A percentile compares a stretch with the other conserved stretches of the same genome.
Evolutionary conservation across 805 yeast species (phyloP).

Genomic region (Suhomyces sp.): DNA sequence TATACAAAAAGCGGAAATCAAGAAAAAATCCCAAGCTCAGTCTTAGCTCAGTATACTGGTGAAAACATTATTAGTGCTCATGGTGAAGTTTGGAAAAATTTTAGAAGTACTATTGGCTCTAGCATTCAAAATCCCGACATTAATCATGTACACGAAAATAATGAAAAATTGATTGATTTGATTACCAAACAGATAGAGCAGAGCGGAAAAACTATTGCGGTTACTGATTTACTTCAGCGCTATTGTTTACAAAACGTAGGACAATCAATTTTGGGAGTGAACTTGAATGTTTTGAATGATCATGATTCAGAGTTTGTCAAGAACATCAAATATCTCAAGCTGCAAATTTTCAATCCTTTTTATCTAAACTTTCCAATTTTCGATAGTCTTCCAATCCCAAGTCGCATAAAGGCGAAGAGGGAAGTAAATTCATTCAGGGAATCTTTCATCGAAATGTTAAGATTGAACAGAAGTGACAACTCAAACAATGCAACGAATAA

Average conservation of each 20-base stretch:
- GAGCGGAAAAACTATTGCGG: slow-evolving; percentile 11
- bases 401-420: slow-evolving; percentile 41
- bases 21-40: slow-evolving; percentile 54
- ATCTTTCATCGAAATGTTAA: slow-evolving; percentile 33
- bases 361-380: slow-evolving; percentile 55
- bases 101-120: slow-evolving; percentile 44
- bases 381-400: slow-evolving; percentile 48
- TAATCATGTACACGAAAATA: slow-evolving; percentile 37
- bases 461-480: slow-evolving; percentile 12
- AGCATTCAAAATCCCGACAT: slow-evolving; percentile 50
- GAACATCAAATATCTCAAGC: slow-evolving; percentile 43
- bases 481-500: slow-evolving; percentile 38
- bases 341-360: slow-evolving; percentile 53
- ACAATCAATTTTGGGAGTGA: slow-evolving; percentile 48
- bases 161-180: slow-evolving; percentile 10
- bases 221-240: slow-evolving; percentile 46
- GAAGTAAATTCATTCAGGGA: slow-evolving; percentile 43
- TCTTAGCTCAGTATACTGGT: slow-evolving; percentile 54
- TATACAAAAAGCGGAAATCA: slow-evolving; percentile 62
- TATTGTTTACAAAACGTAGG: slow-evolving; percentile 49
- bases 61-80: slow-evolving; percentile 61
- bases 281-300: slow-evolving; percentile 38
- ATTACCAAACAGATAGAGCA: background rate
- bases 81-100: slow-evolving; percentile 49
- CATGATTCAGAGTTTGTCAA: slow-evolving; percentile 33